Evolutionary conservation across 768 basidiomycete species (phyloP), one percentile per base, ranked within the genome.

Genomic region (Mycena olivaceomarginata): DNA sequence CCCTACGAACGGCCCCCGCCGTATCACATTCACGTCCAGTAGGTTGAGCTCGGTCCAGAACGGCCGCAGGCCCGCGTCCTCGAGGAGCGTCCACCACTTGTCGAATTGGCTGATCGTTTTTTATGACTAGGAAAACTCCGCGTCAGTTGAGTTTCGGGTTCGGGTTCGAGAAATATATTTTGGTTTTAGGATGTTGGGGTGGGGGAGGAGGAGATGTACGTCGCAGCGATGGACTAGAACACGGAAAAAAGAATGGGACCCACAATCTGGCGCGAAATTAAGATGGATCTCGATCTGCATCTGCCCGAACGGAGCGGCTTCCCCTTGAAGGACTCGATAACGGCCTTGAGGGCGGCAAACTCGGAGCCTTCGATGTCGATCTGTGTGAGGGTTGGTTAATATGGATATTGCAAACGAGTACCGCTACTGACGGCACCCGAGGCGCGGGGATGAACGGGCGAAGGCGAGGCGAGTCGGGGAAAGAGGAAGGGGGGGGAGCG

Each of bases 321-420:
- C 62, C 85, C 84, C 37, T 84, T 82, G 7, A 83, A 89, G 18
- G 88, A 84, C 22, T 84, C 80, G 25, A 91, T 77, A 76, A 91
- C 84, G 57, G 86, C 82, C 0, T 83, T 62, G 59, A 90, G 85
- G 1, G 89, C 86, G 16, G 87, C 84, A 43, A 90, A 90, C 76
- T 90, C 89, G 80, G 86, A 87, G 43, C 89, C 90, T 65, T 90
- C 89, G 10, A 91, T 80, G 79, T 90, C 89, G 75, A 90, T 85
- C 81, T n/a, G n/a, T 90, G 87, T 79, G 87, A 83, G 22, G 31
- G 31, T 31, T 31, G 2, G 2, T 31, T 31, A 31, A 31, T 31
- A 31, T 31, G 31, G 31, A 31, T 31, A 31, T 31, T 31, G 31
- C 31, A 31, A 31, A 31, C 31, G 31, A 31, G 31, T 31, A 31